phyloP scores from a whole-genome alignment of 371 early-diverging fungal genomes.

The Apophysomyces variabilis region DNA sequence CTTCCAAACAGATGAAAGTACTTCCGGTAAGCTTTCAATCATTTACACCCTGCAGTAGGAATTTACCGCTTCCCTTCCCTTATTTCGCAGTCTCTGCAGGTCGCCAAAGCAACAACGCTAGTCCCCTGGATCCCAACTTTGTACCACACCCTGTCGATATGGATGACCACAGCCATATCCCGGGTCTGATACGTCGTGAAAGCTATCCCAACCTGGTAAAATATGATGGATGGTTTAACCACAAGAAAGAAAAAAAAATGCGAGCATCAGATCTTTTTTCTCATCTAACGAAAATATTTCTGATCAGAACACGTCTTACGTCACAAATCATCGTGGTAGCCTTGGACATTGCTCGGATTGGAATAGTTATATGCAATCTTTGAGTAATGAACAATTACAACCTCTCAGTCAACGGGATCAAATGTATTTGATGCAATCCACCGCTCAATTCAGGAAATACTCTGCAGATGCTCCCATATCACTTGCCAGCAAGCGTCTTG shows the following conservation, averaged over 20 bases:
- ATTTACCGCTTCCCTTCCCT: neutral
- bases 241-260: no score
- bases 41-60: conserved; percentile 2
- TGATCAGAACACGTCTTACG: conserved; percentile 47
- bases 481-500: conserved; percentile 34
- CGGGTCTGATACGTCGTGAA: conserved; percentile 36
- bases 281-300: conserved; percentile 34
- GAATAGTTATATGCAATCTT: conserved; percentile 20
- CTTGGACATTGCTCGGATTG: conserved; percentile 20
- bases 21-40: neutral
- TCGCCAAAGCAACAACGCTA: conserved; percentile 16
- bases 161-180: conserved; percentile 21
- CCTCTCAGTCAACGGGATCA: conserved; percentile 6
- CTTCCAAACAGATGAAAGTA: conserved; percentile 20
- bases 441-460: conserved; percentile 28
- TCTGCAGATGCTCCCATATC: conserved; percentile 31
- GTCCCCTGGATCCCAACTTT: conserved; percentile 23
- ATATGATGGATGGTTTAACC: neutral
- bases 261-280: conserved; percentile 9
- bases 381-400: conserved; percentile 15
- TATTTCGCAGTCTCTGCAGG: conserved; percentile 4
- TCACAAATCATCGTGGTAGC: conserved; percentile 40
- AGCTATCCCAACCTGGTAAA: conserved; percentile 46
- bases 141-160: conserved; percentile 16
- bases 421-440: conserved; percentile 17